Evolutionary conservation across 2,329 filamentous ascomycete genomes (phyloP).

Genomic region (Pseudogymnoascus sp.): DNA sequence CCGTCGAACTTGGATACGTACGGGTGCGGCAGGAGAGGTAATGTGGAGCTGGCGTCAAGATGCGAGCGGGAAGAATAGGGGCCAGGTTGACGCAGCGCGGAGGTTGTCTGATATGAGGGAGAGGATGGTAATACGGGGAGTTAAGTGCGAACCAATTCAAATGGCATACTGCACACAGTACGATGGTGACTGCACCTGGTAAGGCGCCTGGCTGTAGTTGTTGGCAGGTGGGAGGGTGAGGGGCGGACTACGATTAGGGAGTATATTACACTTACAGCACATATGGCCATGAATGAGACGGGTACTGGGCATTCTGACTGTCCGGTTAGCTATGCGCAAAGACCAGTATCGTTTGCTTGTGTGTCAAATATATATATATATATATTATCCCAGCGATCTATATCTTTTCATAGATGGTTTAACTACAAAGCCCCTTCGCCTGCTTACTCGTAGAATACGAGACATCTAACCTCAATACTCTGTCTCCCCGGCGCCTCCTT

Average conservation of each 20-base stretch:
- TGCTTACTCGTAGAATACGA: constrained; percentile 51
- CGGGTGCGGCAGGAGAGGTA: constrained; percentile 66
- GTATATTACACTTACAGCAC: neutral
- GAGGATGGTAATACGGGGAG: constrained; percentile 60
- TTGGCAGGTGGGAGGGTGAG: neutral
- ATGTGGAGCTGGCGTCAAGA: constrained; percentile 71
- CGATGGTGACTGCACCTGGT: constrained; percentile 2
- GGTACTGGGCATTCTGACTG: neutral
- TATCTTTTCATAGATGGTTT: too few relatives aligned
- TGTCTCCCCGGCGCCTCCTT: constrained; percentile 62
- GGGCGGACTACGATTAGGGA: neutral
- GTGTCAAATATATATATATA: neutral
- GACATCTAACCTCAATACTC: constrained; percentile 77
- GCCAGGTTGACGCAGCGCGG: constrained; percentile 60
- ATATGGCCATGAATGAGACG: neutral
- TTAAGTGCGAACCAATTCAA: constrained; percentile 57
- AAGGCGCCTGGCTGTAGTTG: neutral
- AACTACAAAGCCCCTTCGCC: neutral
- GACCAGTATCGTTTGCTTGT: neutral
- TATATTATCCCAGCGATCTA: neutral
- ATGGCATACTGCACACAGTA: constrained; percentile 66
- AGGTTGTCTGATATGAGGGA: constrained; percentile 70
- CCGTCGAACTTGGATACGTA: constrained; percentile 64
- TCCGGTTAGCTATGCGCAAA: neutral
- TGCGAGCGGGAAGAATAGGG: constrained; percentile 57